Percentiles rank a stretch among this genome's conserved stretches.
phyloP scores from a whole-genome alignment of 495 filamentous ascomycete genomes.

The Pseudoneurospora amorphoporcata region DNA sequence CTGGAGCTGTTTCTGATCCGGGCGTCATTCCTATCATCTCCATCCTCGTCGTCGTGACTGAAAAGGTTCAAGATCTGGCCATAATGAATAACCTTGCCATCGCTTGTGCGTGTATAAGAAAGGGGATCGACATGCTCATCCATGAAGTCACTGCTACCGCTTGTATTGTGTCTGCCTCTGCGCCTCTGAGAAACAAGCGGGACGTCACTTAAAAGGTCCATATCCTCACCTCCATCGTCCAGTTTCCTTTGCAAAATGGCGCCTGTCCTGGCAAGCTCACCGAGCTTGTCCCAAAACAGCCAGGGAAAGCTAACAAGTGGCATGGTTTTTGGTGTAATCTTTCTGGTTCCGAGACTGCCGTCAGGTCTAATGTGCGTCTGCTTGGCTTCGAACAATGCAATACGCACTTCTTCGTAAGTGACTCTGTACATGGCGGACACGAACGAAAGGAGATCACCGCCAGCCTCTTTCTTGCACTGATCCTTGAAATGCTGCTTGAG shows the following conservation, averaged over 20 bases:
- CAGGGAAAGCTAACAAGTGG: conserved; percentile 92
- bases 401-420: conserved; percentile 58
- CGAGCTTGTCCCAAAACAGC: conserved; percentile 68
- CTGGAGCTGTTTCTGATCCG: background rate
- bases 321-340: conserved; percentile 40
- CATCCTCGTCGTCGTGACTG: conserved; percentile 15
- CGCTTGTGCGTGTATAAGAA: conserved; percentile 9
- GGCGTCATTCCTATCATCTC: background rate
- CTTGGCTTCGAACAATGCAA: conserved; percentile 38
- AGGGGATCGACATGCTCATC: background rate
- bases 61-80: conserved; percentile 25
- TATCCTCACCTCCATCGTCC: conserved; percentile 1
- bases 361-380: conserved; percentile 28
- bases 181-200: background rate
- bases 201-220: background rate
- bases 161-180: background rate
- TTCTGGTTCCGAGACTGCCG: conserved; percentile 21
- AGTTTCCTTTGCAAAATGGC: background rate
- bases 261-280: conserved; percentile 47
- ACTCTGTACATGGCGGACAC: conserved; percentile 80
- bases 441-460: conserved; percentile 55
- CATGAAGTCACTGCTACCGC: background rate
- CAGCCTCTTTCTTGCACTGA: conserved; percentile 52
- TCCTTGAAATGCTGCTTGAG: conserved; percentile 59
- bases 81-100: conserved; percentile 21